Evolutionary conservation across 2,329 filamentous ascomycete species (phyloP).

Genomic region (Sphaceloma murrayae): DNA sequence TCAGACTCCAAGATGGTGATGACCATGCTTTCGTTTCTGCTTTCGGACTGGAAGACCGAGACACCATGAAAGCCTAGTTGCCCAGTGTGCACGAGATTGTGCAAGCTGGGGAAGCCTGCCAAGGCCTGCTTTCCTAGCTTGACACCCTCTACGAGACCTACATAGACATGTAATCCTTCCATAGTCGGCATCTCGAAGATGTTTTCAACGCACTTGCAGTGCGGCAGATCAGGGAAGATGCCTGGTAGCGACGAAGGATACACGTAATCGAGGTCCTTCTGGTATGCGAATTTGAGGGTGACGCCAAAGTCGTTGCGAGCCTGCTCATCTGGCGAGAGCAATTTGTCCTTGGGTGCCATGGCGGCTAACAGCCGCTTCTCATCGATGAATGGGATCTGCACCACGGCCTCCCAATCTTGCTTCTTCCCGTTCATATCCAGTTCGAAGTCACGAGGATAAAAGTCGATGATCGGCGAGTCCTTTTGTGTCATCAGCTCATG

Average conservation of each 20-base stretch:
- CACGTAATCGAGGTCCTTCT: conserved; percentile 62
- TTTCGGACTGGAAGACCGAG: conserved; percentile 91
- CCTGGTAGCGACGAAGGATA: conserved; percentile 85
- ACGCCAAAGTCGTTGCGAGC: conserved; percentile 84
- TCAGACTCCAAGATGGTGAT: conserved; percentile 73
- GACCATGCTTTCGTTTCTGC: conserved; percentile 92
- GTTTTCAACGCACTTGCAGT: conserved; percentile 89
- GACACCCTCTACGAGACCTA: conserved; percentile 74
- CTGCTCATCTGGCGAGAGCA: conserved; percentile 69
- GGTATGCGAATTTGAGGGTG: conserved; percentile 85
- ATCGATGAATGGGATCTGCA: conserved; percentile 98
- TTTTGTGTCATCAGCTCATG: conserved; percentile 87
- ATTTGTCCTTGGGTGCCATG: conserved; percentile 73
- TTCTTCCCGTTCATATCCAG: conserved; percentile 99
- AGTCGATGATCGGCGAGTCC: conserved; percentile 89
- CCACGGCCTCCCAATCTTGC: conserved; percentile 98
- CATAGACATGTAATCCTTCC: conserved; percentile 76
- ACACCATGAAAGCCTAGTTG: conserved; percentile 79
- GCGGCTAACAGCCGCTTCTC: conserved; percentile 74
- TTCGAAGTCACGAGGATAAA: conserved; percentile 94
- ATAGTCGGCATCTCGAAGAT: conserved; percentile 90
- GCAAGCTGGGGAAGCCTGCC: conserved; percentile 85
- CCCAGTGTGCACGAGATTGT: conserved; percentile 74
- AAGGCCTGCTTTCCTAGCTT: conserved; percentile 74
- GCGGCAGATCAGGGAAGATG: conserved; percentile 77